Percentiles rank a stretch among this genome's conserved stretches.
phyloP scores from a whole-genome alignment of 129 eudicot genomes.

The Flaveria linearis region DNA sequence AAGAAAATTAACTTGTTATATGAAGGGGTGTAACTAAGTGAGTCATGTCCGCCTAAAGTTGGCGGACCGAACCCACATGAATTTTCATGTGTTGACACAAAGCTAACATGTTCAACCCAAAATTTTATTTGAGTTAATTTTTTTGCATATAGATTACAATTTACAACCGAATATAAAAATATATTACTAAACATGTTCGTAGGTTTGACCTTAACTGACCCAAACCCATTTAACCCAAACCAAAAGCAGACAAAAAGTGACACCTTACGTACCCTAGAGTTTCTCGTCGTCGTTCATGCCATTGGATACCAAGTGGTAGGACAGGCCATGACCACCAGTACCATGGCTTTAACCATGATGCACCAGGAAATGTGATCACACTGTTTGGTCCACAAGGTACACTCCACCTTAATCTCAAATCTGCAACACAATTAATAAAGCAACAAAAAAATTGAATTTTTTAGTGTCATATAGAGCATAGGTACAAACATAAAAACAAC shows the following conservation, averaged over 20 bases:
- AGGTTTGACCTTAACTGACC: not conserved
- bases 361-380: slow-evolving; percentile 93
- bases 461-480: not conserved
- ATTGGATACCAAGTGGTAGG: slow-evolving; percentile 82
- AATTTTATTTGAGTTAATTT: too few relatives aligned
- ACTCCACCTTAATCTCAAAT: slow-evolving; percentile 85
- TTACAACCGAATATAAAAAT: too few relatives aligned
- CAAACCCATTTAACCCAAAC: not conserved
- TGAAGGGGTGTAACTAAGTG: too few relatives aligned
- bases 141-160: too few relatives aligned
- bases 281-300: slow-evolving; percentile 83
- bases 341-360: slow-evolving; percentile 93
- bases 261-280: slow-evolving; percentile 60
- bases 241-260: too few relatives aligned
- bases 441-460: not conserved
- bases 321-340: slow-evolving; percentile 99
- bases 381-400: slow-evolving; percentile 97
- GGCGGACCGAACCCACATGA: too few relatives aligned
- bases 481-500: not conserved
- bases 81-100: too few relatives aligned
- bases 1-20: not conserved
- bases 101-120: too few relatives aligned
- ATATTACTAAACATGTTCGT: too few relatives aligned
- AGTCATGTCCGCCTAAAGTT: too few relatives aligned
- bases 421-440: slow-evolving; percentile 34